Conservation (phyloP, 2,329 filamentous ascomycete species). For the Colletotrichum brevisporum region DNA sequence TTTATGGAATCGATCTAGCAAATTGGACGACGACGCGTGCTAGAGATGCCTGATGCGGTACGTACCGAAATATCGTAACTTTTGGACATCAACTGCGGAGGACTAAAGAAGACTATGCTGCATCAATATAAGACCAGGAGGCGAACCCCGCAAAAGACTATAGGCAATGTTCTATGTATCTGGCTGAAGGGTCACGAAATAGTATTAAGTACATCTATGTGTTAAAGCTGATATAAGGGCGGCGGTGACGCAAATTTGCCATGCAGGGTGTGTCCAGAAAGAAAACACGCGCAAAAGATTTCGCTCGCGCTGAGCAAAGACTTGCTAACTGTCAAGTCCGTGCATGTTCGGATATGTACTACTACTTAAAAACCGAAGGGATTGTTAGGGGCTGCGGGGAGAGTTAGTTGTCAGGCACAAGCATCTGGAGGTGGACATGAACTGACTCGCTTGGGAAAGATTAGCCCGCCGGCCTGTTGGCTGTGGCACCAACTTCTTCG, state of each 20-base stretch:
- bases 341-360: slow-evolving; percentile 1
- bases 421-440: background rate
- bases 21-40: too few species aligned
- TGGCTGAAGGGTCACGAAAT: slow-evolving; percentile 3
- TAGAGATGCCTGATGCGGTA: too few species aligned
- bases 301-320: slow-evolving; percentile 19
- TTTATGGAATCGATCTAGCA: too few species aligned
- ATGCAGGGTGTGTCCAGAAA: slow-evolving; percentile 36
- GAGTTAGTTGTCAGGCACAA: slow-evolving; percentile 38
- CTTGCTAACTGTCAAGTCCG: background rate
- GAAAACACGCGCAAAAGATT: slow-evolving; percentile 14
- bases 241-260: slow-evolving; percentile 21
- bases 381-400: slow-evolving; percentile 62
- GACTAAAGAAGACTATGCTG: too few species aligned
- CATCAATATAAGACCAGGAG: too few species aligned
- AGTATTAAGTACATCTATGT: slow-evolving; percentile 37
- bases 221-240: slow-evolving; percentile 24
- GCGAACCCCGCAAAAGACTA: too few species aligned
- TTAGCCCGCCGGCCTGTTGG: slow-evolving; percentile 92
- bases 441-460: slow-evolving; percentile 95
- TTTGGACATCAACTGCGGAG: too few species aligned
- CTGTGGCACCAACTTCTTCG: slow-evolving; percentile 86
- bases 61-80: too few species aligned
- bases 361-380: slow-evolving; percentile 64
- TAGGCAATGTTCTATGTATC: background rate